These are phyloP conservation scores for Babesia ovata DNA, from an alignment of 169 alveolate species.

Conservation along the genomic window DNA sequence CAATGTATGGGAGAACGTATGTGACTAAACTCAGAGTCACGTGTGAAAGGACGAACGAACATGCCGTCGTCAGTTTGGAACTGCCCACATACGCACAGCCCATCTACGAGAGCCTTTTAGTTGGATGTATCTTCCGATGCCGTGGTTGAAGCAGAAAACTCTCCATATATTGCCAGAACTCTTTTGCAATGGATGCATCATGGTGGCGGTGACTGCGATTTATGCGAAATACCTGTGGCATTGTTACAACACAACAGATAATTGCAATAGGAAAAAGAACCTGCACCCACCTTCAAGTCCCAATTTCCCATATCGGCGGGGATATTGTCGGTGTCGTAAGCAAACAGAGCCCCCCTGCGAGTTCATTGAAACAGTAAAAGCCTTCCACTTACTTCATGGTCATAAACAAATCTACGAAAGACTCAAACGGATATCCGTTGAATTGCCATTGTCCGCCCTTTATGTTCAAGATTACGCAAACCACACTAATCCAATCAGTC, in stretches of 20 bases:
- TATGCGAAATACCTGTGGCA: slow-evolving; percentile 52
- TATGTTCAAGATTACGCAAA: slow-evolving; percentile 73
- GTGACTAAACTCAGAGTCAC: too few relatives aligned
- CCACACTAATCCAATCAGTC: slow-evolving; percentile 78
- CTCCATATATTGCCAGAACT: slow-evolving; percentile 69
- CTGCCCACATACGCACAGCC: neutral
- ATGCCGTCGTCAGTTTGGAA: too few relatives aligned
- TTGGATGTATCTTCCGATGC: slow-evolving; percentile 38
- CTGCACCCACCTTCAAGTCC: slow-evolving; percentile 57
- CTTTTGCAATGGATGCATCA: slow-evolving; percentile 67
- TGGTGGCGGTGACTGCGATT: slow-evolving; percentile 66
- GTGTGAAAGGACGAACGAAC: too few relatives aligned
- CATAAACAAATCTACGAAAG: slow-evolving; percentile 69
- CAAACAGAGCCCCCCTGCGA: slow-evolving; percentile 59
- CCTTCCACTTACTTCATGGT: slow-evolving; percentile 68
- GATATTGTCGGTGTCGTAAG: slow-evolving; percentile 56
- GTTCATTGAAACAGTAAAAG: neutral
- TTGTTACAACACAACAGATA: neutral
- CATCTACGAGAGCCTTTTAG: slow-evolving; percentile 30
- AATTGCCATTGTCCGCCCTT: slow-evolving; percentile 73
- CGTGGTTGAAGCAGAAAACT: slow-evolving; percentile 64
- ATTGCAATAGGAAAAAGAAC: neutral
- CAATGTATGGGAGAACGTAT: too few relatives aligned
- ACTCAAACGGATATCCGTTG: slow-evolving; percentile 74
- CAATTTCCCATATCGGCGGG: slow-evolving; percentile 66